phyloP scores from a whole-genome alignment of 179 eudicot genomes.

The Heliamphora pulchella region DNA sequence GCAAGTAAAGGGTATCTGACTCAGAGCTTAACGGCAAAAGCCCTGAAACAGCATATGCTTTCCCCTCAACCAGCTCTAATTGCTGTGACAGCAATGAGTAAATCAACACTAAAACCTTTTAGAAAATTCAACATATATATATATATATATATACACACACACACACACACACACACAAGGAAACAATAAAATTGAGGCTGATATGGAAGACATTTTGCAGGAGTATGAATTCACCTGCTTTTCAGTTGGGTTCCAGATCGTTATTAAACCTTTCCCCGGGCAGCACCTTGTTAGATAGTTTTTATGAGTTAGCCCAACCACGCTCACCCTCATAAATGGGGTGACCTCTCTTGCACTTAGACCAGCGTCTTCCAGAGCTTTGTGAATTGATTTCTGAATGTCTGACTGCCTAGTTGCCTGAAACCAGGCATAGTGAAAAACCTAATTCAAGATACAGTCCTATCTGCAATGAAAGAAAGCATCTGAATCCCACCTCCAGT shows the following conservation, averaged over 20 bases:
- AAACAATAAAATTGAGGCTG: not conserved
- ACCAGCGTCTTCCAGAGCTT: slow-evolving; percentile 68
- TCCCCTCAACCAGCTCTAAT: slow-evolving; percentile 72
- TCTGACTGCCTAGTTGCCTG: slow-evolving; percentile 68
- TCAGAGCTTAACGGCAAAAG: slow-evolving; percentile 62
- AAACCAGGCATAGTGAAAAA: slow-evolving; percentile 16
- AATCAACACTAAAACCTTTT: slow-evolving; percentile 12
- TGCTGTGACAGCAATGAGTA: slow-evolving; percentile 30
- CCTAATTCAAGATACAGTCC: not conserved
- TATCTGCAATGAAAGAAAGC: slow-evolving; percentile 10
- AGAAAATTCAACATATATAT: not conserved
- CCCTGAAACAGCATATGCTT: slow-evolving; percentile 63
- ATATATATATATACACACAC: no score
- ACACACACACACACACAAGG: not conserved
- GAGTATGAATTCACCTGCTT: slow-evolving; percentile 46
- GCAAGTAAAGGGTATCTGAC: slow-evolving; percentile 53
- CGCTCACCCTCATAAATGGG: slow-evolving; percentile 78
- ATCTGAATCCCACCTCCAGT: slow-evolving; percentile 46
- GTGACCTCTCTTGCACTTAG: slow-evolving; percentile 66
- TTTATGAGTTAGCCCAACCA: slow-evolving; percentile 54
- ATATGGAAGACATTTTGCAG: not conserved
- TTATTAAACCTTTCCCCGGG: slow-evolving; percentile 56
- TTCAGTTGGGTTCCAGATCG: slow-evolving; percentile 90
- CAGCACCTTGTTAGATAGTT: slow-evolving; percentile 20
- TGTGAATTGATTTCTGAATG: slow-evolving; percentile 58